Conservation (phyloP, 2,329 filamentous ascomycete genomes). For the Fusarium paranaense region DNA sequence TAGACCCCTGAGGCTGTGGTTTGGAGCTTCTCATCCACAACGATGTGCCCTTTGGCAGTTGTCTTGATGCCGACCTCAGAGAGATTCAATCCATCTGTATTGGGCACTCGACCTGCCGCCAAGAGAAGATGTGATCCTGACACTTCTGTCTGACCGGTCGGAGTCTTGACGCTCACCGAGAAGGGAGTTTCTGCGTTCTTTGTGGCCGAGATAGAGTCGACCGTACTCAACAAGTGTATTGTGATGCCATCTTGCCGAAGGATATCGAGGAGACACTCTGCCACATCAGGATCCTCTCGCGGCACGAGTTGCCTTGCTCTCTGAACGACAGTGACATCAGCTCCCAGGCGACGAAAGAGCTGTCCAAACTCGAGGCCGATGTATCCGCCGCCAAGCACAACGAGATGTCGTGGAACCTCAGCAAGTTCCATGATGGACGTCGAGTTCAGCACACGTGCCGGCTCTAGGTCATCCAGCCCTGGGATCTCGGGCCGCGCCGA, state of each 20-base stretch:
- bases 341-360: slow-evolving; percentile 61
- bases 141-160: slow-evolving; percentile 41
- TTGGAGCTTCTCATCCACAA: slow-evolving; percentile 56
- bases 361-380: slow-evolving; percentile 67
- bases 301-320: slow-evolving; percentile 55
- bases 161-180: slow-evolving; percentile 32
- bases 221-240: slow-evolving; percentile 53
- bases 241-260: slow-evolving; percentile 59
- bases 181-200: slow-evolving; percentile 25
- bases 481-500: slow-evolving; percentile 52
- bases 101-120: slow-evolving; percentile 62
- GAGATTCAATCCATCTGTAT: slow-evolving; percentile 60
- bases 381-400: slow-evolving; percentile 65
- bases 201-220: slow-evolving; percentile 41
- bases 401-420: slow-evolving; percentile 58
- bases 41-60: slow-evolving; percentile 56
- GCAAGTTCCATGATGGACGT: slow-evolving; percentile 61
- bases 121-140: slow-evolving; percentile 61
- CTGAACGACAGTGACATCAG: slow-evolving; percentile 62
- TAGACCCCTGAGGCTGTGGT: slow-evolving; percentile 58
- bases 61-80: slow-evolving; percentile 54
- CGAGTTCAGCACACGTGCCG: slow-evolving; percentile 57
- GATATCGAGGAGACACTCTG: slow-evolving; percentile 55
- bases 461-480: slow-evolving; percentile 52
- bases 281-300: slow-evolving; percentile 61